Evolutionary conservation across 2,329 filamentous ascomycete genomes (phyloP), one percentile per base, ranked within the genome.

Genomic region (Clonostachys rhizophaga): DNA sequence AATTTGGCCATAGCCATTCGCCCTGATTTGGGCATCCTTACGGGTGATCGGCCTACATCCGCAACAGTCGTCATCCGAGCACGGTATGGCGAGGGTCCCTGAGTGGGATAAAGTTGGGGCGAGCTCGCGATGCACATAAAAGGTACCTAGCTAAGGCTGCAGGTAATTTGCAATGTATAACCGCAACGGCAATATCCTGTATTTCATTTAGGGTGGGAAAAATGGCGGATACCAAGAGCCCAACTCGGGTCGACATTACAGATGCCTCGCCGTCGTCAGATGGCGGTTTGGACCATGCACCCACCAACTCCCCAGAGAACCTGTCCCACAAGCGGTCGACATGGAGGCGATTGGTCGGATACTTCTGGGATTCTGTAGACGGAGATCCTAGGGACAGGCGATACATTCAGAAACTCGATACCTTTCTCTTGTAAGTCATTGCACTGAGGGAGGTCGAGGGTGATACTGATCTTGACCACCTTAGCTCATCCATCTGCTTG

Each of bases 361-460:
- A 40, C 33, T 24, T 49, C 18, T 51, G 49, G 49, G 49, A 51
- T 18, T 49, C 49, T 12, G 33, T 49, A 6, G 47, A 49, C 41
- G 47, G 49, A 3, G 49, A 51, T 45, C 44, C 47, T 9, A 40
- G 44, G 24, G 44, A 51, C 33, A 44, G 47, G 13, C 37, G 34
- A 33, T 51, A 51, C 34, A 36, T 51, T 35, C 47, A 47, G n/a
- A 49, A 47, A 45, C 30, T 51, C 4, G 49, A 51, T 34, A 44
- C 42, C 3, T 49, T 51, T 45, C 40, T 51, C 11, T 51, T 51
- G 49, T 51, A 45, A 36, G 47, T 5, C 35, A 33, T 16, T 13
- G 34, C 10, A 20, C 7, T n/a, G 39, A 18, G 24, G 33, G 9
- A 18, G 17, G 4, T 30, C 37, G 12, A 17, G 30, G 24, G 12